Percentiles rank a stretch among this genome's conserved stretches.
These are phyloP conservation scores for Erigeron canadensis DNA, from an alignment of 129 eudicot genomes.

Conservation along the genomic window DNA sequence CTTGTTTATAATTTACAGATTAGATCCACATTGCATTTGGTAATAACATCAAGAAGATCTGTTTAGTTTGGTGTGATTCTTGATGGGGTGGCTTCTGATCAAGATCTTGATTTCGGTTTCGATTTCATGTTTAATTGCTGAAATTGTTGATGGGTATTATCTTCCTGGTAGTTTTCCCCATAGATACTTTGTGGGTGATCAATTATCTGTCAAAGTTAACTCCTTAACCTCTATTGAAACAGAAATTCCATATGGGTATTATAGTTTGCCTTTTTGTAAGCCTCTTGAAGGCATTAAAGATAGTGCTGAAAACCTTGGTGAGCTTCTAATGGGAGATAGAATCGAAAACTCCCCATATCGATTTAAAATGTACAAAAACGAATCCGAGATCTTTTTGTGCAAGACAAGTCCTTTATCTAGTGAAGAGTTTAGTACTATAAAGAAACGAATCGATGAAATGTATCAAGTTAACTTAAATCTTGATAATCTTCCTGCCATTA, in stretches of 20 bases:
- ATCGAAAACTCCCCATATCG: constrained; percentile 37
- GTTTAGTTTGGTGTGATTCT: constrained; percentile 16
- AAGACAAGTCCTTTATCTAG: constrained; percentile 22
- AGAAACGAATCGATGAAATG: constrained; percentile 33
- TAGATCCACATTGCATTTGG: constrained; percentile 15
- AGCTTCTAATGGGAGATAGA: constrained; percentile 43
- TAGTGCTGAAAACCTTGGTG: constrained; percentile 45
- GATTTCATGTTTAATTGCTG: constrained; percentile 14
- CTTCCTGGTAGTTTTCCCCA: constrained; percentile 39
- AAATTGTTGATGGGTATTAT: constrained; percentile 34
- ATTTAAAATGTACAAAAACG: constrained; percentile 32
- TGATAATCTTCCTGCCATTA: constrained; percentile 35
- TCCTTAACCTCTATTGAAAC: constrained; percentile 40
- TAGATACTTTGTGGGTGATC: constrained; percentile 31
- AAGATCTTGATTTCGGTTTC: constrained; percentile 14
- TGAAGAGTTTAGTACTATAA: constrained; percentile 21
- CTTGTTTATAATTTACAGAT: constrained; percentile 4
- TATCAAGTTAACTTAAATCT: constrained; percentile 41
- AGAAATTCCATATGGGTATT: constrained; percentile 37
- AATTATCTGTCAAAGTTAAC: constrained; percentile 35
- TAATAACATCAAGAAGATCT: neutral
- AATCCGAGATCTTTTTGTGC: constrained; percentile 33
- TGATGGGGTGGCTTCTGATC: constrained; percentile 8
- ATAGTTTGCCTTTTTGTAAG: constrained; percentile 33
- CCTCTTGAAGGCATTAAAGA: constrained; percentile 37